phyloP scores from a whole-genome alignment of 805 yeast genomes.

The Torulaspora maleeae region DNA sequence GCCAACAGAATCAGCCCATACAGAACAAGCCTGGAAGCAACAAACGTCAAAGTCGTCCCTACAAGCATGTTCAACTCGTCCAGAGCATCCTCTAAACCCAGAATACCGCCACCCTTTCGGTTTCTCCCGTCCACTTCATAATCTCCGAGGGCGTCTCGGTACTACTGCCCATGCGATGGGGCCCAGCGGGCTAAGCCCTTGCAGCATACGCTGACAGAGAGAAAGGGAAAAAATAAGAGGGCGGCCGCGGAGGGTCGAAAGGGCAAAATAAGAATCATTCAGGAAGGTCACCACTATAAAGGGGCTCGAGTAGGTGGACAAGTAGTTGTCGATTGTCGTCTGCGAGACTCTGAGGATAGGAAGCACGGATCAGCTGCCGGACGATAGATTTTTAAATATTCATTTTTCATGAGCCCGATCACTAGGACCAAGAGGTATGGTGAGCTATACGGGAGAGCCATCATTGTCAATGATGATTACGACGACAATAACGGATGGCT shows the following conservation, averaged over 20 bases:
- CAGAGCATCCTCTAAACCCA: background rate
- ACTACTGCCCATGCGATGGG: slow-evolving; percentile 1
- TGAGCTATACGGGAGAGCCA: background rate
- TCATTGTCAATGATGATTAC: background rate
- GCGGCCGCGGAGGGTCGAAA: background rate
- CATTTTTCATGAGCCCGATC: slow-evolving; percentile 8
- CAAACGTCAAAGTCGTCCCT: slow-evolving; percentile 5
- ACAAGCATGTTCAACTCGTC: background rate
- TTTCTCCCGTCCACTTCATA: background rate
- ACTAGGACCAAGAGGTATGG: background rate
- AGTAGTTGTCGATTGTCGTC: background rate
- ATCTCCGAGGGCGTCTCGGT: background rate
- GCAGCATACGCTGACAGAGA: background rate
- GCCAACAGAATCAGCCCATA: slow-evolving; percentile 23
- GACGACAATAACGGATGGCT: slow-evolving; percentile 13
- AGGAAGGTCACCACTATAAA: background rate
- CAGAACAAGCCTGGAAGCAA: slow-evolving; percentile 20
- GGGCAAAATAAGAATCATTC: background rate
- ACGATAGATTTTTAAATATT: too few relatives aligned
- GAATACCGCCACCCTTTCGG: background rate
- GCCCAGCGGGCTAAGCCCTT: slow-evolving; percentile 4
- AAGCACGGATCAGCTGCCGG: too few relatives aligned
- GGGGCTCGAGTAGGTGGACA: background rate
- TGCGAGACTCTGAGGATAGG: too few relatives aligned
- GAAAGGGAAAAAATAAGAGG: slow-evolving; percentile 1